A percentile compares a stretch with the other conserved stretches of the same genome.
These are phyloP conservation scores for Penicillium palitans DNA, from an alignment of 2,329 filamentous ascomycete genomes.

Conservation along the genomic window DNA sequence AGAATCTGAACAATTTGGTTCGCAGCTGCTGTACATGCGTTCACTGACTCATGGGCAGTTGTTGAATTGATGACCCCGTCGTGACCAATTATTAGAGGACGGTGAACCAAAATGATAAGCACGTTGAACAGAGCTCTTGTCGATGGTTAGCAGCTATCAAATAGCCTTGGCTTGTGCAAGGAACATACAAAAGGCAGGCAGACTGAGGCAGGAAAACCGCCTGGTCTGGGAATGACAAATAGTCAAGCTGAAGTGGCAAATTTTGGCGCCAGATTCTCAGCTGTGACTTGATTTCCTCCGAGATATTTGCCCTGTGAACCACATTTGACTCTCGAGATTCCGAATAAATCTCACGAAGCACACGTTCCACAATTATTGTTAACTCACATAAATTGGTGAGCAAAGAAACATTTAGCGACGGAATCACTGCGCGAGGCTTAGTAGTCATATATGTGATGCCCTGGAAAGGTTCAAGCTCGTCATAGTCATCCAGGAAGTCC, in stretches of 20 bases:
- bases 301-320: constrained; percentile 16
- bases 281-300: constrained; percentile 24
- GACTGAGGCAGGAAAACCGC: constrained; percentile 25
- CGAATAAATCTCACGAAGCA: constrained; percentile 35
- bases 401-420: constrained; percentile 25
- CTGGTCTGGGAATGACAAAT: constrained; percentile 21
- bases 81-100: constrained; percentile 40
- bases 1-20: constrained; percentile 41
- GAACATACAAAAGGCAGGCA: constrained; percentile 22
- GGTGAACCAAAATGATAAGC: constrained; percentile 46
- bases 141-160: constrained; percentile 7
- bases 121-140: constrained; percentile 39
- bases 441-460: constrained; percentile 40
- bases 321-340: constrained; percentile 23
- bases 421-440: constrained; percentile 10
- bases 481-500: constrained; percentile 32
- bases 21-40: constrained; percentile 37
- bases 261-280: constrained; percentile 27
- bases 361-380: constrained; percentile 37
- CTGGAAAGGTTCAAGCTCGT: constrained; percentile 52
- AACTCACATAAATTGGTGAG: constrained; percentile 35
- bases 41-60: constrained; percentile 29
- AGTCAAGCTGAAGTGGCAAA: constrained; percentile 28
- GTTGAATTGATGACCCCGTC: constrained; percentile 17
- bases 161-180: background rate